phyloP scores from a whole-genome alignment of 139 green algal genomes.

The Mesotaenium endlicherianum region DNA sequence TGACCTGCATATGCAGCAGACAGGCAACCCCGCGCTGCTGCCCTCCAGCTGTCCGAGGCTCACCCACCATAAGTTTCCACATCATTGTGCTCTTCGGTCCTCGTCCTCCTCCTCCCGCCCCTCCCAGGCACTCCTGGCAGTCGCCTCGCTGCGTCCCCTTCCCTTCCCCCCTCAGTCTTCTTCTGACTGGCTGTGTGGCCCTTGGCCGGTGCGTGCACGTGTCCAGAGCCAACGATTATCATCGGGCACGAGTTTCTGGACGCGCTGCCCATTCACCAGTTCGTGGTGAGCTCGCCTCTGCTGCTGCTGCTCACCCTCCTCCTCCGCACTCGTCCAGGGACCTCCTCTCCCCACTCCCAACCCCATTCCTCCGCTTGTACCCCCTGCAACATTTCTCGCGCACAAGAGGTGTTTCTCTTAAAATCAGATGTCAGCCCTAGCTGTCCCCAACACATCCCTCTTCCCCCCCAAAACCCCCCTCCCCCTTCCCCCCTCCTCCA shows the following conservation, averaged over 20 bases:
- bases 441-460: too few species aligned
- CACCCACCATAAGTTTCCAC: too few species aligned
- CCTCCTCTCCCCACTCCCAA: too few species aligned
- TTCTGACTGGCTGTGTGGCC: too few species aligned
- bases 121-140: neutral
- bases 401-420: neutral
- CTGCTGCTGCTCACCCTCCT: neutral
- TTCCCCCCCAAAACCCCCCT: too few species aligned
- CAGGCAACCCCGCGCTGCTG: too few species aligned
- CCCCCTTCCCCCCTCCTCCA: too few species aligned
- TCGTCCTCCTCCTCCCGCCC: too few species aligned
- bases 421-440: neutral
- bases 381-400: neutral
- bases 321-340: too few species aligned
- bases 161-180: neutral
- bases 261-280: slow-evolving; percentile 93
- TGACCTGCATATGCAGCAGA: too few species aligned
- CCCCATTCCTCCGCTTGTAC: neutral
- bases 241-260: slow-evolving; percentile 97
- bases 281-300: slow-evolving; percentile 56
- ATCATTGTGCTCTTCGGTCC: too few species aligned
- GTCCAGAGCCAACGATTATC: slow-evolving; percentile 67
- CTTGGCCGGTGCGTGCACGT: neutral
- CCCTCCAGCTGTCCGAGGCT: too few species aligned
- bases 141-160: neutral